Base-by-base conservation (phyloP, 352 stramenopile species). In the Phytophthora rubi region DNA sequence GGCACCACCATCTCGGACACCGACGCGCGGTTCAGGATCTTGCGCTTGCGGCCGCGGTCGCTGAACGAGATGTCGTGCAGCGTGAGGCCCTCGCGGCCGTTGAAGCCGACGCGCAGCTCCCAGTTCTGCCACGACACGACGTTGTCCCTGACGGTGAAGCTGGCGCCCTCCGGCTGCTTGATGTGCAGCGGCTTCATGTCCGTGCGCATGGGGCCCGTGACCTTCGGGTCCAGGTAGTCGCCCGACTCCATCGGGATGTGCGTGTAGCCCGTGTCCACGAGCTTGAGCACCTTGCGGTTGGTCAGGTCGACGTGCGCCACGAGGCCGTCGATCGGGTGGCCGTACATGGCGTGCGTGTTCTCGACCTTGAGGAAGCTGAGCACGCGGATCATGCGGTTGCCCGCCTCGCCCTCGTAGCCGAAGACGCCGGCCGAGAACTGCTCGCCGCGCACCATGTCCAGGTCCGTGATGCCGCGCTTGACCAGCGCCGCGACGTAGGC, bases 1-100 rank as follows among this genome's bases (percentile, higher is more conserved):
- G 90, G 88, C 28, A 97, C 90, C 35, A 91, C 85, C 90, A 97
- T 97, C 73, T 97, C 88, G 5, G 89, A 91, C 37, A 97, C 71
- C 13, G 75, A 83, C 0, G 76, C 80, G 23, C 88, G 85, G 65
- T 94, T 88, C 28, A 95, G 57, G 21, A 97, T 78, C 16, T 80
- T 77, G 26, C 81, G 73, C 68, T 81, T 76, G 53, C 68, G 74
- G 5, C 73, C 70, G 28, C 71, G 64, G 55, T 84, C 83, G 51
- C 78, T 94, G 23, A 60, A 75, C 15, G 62, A 75, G 28, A 75
- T 68, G 45, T 75, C 68, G 42, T 75, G 86, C 15, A 96, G 71
- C 7, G 89, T 88, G 18, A 95, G 72, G 1, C 89, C 89, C 62
- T 97, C 89, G 16, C 89, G 80, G 32, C 82, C 85, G 57, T 93